A percentile compares a stretch with the other conserved stretches of the same genome.
Conservation (phyloP, 2,329 filamentous ascomycete genomes). For the Trichophyton verrucosum region DNA sequence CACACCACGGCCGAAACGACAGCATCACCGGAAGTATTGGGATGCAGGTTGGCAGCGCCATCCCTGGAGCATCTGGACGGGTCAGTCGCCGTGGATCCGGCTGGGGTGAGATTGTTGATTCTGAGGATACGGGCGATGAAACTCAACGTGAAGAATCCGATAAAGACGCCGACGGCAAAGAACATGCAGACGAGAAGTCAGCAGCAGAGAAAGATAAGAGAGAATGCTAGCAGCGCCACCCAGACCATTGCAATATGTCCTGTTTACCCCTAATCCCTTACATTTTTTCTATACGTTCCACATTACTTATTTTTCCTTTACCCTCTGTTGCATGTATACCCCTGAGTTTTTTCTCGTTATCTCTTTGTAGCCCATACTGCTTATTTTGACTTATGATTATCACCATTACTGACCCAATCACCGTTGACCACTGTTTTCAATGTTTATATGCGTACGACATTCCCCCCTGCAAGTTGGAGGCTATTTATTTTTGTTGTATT, state of each 20-base stretch:
- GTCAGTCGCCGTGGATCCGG: conserved; percentile 34
- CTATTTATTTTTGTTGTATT: neutral
- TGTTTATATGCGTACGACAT: neutral
- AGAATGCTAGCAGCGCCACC: neutral
- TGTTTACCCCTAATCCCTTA: neutral
- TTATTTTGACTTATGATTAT: neutral
- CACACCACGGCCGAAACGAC: conserved; percentile 61
- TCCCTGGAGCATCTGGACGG: conserved; percentile 24
- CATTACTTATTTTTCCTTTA: neutral
- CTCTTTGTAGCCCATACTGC: neutral
- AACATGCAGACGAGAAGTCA: neutral
- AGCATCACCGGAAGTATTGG: conserved; percentile 68
- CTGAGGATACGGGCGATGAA: conserved; percentile 21
- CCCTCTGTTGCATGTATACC: conserved; percentile 1
- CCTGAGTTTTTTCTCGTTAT: neutral
- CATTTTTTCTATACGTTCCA: neutral
- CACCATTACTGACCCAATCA: neutral
- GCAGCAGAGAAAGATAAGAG: neutral
- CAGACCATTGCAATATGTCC: neutral
- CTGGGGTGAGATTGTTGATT: conserved; percentile 34
- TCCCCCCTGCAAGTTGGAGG: neutral
- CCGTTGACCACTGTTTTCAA: neutral
- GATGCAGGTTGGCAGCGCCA: conserved; percentile 46
- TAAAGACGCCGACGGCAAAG: neutral
- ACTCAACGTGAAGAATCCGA: conserved; percentile 4